Evolutionary conservation across 208 protist genomes (phyloP).

Genomic region (Herpetomonas samuelpessoai): DNA sequence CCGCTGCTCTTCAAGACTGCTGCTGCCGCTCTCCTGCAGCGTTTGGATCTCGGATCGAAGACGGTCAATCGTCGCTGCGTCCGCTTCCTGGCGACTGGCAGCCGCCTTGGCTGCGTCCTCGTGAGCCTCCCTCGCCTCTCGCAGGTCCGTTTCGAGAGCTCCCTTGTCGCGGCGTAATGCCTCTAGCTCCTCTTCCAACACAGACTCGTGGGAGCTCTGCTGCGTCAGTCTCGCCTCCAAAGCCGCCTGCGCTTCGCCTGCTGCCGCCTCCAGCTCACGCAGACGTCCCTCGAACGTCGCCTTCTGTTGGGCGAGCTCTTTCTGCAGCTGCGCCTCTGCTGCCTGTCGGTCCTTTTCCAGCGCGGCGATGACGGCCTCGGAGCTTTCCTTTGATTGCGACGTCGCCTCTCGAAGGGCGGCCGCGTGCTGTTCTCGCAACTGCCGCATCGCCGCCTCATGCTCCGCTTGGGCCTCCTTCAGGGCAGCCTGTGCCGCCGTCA

Average conservation of each 20-base stretch:
- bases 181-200: conserved; percentile 12
- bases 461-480: background rate
- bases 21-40: background rate
- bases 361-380: conserved; percentile 6
- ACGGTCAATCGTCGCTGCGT: conserved; percentile 1
- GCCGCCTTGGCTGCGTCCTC: conserved; percentile 9
- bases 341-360: conserved; percentile 8
- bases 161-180: conserved; percentile 10
- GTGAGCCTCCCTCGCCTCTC: conserved; percentile 15
- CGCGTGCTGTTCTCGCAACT: conserved; percentile 7
- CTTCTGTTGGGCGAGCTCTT: conserved; percentile 20
- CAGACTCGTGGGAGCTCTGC: background rate
- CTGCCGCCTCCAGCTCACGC: conserved; percentile 1
- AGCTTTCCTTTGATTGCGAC: background rate
- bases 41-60: background rate
- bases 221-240: background rate
- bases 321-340: conserved; percentile 8
- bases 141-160: conserved; percentile 13
- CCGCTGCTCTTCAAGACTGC: background rate
- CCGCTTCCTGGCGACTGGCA: background rate
- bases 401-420: conserved; percentile 10
- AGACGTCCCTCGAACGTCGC: conserved; percentile 20
- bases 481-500: conserved; percentile 10
- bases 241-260: background rate
- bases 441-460: conserved; percentile 16